Conservation (phyloP, 352 stramenopile species). For the Blastocystis sp. region DNA sequence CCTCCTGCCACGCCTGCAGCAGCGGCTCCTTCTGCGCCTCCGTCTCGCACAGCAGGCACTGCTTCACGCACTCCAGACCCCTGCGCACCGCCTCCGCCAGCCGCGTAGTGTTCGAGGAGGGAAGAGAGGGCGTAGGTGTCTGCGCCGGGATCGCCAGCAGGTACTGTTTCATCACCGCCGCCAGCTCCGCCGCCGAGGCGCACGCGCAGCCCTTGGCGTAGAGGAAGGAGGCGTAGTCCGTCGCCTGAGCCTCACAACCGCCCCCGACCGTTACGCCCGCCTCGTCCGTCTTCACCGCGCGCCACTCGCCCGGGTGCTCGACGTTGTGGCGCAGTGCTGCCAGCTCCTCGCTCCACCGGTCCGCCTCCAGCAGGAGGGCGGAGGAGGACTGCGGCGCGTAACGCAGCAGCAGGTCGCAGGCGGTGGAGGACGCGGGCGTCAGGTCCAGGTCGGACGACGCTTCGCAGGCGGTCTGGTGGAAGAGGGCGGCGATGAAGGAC, state of each 20-base stretch:
- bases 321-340: background rate
- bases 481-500: constrained; percentile 15
- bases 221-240: background rate
- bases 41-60: background rate
- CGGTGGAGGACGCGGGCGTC: background rate
- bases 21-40: background rate
- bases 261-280: background rate
- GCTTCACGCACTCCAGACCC: background rate
- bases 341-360: constrained; percentile 18
- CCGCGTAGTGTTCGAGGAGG: background rate
- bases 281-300: background rate
- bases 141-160: constrained; percentile 8
- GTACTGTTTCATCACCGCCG: background rate
- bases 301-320: background rate
- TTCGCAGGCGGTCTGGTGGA: background rate
- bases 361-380: background rate
- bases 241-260: background rate
- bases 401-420: constrained; percentile 31
- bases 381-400: constrained; percentile 5
- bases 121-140: background rate
- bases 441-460: background rate
- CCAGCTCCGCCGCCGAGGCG: background rate
- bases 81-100: constrained; percentile 4
- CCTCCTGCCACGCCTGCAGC: background rate
- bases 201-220: constrained; percentile 16